A percentile compares a stretch with the other conserved stretches of the same genome.
phyloP scores from a whole-genome alignment of 352 stramenopile genomes.

The Phytophthora melonis region DNA sequence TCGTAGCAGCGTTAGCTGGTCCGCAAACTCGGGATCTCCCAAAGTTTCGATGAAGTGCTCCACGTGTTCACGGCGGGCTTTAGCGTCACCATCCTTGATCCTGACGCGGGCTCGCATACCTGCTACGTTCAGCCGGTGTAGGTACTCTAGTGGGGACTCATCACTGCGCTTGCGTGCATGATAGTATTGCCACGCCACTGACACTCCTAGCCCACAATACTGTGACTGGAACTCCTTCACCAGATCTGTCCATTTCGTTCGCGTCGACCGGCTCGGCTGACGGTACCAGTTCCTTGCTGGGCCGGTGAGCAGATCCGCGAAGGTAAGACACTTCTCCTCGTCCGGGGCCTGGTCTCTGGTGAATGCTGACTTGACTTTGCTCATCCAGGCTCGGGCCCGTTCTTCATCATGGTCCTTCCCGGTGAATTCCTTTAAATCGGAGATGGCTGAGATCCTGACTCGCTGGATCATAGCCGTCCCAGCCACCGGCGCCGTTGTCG shows the following conservation, averaged over 20 bases:
- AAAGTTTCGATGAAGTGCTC: too few relatives aligned
- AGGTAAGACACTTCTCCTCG: constrained; percentile 6
- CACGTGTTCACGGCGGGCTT: neutral
- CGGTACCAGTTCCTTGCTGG: constrained; percentile 10
- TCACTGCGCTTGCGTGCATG: constrained; percentile 3
- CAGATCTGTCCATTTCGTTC: neutral
- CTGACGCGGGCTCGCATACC: constrained; percentile 5
- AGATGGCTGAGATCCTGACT: constrained; percentile 7
- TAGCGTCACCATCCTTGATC: constrained; percentile 4
- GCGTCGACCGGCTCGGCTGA: neutral
- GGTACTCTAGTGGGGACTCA: constrained; percentile 16
- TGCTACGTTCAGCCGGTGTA: constrained; percentile 7
- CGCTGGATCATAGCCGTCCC: neutral
- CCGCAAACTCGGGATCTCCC: too few relatives aligned
- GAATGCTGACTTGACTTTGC: constrained; percentile 8
- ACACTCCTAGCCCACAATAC: constrained; percentile 3
- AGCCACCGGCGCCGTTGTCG: neutral
- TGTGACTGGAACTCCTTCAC: constrained; percentile 5
- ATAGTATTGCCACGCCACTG: constrained; percentile 12
- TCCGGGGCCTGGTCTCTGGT: neutral
- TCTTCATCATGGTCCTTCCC: constrained; percentile 11
- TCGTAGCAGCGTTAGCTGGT: neutral
- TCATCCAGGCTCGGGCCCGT: constrained; percentile 2
- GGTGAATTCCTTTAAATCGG: constrained; percentile 9
- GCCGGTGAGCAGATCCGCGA: constrained; percentile 4